A percentile compares a stretch with the other conserved stretches of the same genome.
These are phyloP conservation scores for Euphorbia corollata DNA, from an alignment of 441 rosid species.

Conservation along the genomic window DNA sequence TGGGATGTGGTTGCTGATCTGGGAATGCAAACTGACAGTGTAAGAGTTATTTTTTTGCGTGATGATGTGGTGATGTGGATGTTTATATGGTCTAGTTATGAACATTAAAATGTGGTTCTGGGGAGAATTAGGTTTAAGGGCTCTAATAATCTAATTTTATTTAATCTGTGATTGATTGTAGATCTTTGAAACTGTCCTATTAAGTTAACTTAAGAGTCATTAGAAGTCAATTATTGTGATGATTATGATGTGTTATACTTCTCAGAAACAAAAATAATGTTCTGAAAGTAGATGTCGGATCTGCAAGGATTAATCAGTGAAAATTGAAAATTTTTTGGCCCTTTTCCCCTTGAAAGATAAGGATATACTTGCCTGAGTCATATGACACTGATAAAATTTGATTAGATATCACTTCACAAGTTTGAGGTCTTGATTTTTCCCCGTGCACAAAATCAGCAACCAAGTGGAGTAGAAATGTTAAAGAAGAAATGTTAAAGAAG, in stretches of 20 bases:
- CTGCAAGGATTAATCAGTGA: neutral
- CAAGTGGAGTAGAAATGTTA: conserved; percentile 34
- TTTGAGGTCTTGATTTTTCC: conserved; percentile 23
- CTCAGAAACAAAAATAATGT: neutral
- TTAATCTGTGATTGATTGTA: neutral
- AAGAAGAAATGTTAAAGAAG: too few species aligned
- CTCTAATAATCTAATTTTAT: neutral
- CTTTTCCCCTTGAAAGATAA: neutral
- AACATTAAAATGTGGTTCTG: neutral
- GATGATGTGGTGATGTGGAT: conserved; percentile 3
- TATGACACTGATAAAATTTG: neutral
- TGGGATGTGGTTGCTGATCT: neutral
- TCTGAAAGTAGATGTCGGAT: conserved; percentile 5
- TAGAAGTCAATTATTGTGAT: neutral
- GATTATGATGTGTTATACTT: neutral
- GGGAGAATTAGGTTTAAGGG: neutral
- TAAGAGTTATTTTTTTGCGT: too few species aligned
- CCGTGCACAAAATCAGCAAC: conserved; percentile 37
- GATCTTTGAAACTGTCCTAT: neutral
- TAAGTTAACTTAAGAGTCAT: neutral
- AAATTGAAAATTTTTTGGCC: neutral
- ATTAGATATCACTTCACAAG: neutral
- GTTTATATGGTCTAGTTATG: neutral
- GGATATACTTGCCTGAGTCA: conserved; percentile 2
- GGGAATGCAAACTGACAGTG: neutral